Evolutionary conservation across 2,329 filamentous ascomycete genomes (phyloP), one percentile per base, ranked within the genome.

Genomic region (Aspergillus chevalieri): DNA sequence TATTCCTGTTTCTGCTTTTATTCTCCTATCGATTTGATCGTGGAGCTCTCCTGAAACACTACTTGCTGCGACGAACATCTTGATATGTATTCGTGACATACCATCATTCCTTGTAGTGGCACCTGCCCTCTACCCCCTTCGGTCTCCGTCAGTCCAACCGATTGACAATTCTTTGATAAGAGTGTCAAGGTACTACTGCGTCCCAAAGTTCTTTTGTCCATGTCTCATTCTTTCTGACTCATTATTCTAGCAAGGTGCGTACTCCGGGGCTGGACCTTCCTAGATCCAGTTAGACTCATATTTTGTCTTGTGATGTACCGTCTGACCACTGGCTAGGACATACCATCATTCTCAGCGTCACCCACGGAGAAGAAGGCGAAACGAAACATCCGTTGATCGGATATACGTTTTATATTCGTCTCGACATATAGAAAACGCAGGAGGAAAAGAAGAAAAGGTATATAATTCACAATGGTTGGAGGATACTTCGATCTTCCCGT

Each of bases 401-500:
- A 15, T 12, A 28, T 22, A 30, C 14, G 14, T 44, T 15, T 26
- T 28, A 14, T 44, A 22, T 26, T 12, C 15, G 10, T 26, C 22
- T 26, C 12, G 12, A 50, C 43, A 46, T 48, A 51, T 50, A 51
- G 48, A 43, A 45, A 47, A 44, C 14, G 22, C 28, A 47, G 9
- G 9, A n/a, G 12, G 12, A 24, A 44, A 21, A 12, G 4, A 41
- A 41, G 38, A 15, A 41, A 12, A 21, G 7, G 17, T 19, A 41
- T 21, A 41, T 19, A 41, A 15, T 5, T 19, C 14, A 28, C 14
- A 28, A 68, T 68, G 65, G 65, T 57, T 45, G 63, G 64, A 50
- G 63, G 64, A 41, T 67, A 65, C 54, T 66, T 66, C 52, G 60
- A 67, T 51, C 57, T 65, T 45, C 64, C 63, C 15, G 54, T 59